A percentile compares a stretch with the other conserved stretches of the same genome.
phyloP scores from a whole-genome alignment of 768 basidiomycete genomes.

The Suillus fuscotomentosus region DNA sequence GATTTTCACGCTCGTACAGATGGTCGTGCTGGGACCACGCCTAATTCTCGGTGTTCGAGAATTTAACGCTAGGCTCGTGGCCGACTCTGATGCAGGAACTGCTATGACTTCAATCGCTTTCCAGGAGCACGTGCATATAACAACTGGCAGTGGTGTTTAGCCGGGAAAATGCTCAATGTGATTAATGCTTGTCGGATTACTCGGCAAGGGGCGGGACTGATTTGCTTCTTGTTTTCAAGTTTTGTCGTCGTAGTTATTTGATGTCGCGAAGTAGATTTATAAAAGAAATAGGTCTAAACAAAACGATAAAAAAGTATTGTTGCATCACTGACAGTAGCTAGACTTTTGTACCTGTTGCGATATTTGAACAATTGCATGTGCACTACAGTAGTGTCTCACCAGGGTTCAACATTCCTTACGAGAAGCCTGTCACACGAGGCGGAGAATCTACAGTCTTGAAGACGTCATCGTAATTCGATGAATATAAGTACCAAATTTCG shows the following conservation, averaged over 20 bases:
- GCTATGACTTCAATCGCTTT: neutral
- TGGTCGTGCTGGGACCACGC: neutral
- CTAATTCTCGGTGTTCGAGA: neutral
- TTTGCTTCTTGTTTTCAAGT: neutral
- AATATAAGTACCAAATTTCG: neutral
- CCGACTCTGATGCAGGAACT: neutral
- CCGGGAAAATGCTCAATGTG: neutral
- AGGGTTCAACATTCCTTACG: neutral
- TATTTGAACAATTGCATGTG: neutral
- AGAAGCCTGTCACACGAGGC: neutral
- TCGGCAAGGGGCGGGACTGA: neutral
- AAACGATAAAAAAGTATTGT: neutral
- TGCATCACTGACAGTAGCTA: neutral
- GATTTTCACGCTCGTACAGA: neutral
- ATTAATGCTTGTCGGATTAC: neutral
- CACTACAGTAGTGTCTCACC: neutral
- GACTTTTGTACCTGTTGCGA: neutral
- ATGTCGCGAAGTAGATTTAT: neutral
- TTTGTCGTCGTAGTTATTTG: neutral
- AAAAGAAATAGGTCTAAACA: neutral
- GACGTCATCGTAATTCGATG: neutral
- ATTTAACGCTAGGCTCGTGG: neutral
- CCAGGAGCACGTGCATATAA: neutral
- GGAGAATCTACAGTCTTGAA: neutral
- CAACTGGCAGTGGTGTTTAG: neutral